Base-by-base conservation (phyloP, 305 asterid genomes). In the Fraxinus nigra region DNA sequence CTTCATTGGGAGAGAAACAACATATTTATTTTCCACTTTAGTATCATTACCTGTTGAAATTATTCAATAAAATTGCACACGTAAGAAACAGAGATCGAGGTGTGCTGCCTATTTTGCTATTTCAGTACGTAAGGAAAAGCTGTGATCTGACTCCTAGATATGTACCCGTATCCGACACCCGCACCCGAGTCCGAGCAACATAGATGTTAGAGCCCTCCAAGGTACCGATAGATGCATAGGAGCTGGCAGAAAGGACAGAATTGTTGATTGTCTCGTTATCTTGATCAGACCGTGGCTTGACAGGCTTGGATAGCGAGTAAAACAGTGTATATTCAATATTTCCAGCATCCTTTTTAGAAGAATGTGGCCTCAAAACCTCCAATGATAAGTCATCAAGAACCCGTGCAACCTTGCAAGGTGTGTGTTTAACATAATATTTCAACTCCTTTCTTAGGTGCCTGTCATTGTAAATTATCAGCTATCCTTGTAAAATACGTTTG, bases 331-430 rank as follows among this genome's bases (percentile, higher is more conserved):
- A 85, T 83, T 91, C 92, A 18, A 81, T 43, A 65, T 5, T 61
- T 7, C 82, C 87, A 48, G 79, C 83, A 28, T 85, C 91, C 56
- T 81, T 87, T 46, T 81, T 84, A 20, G 87, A 79, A 83, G 40
- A 72, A 81, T 83, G 78, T 56, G 88, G 77, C 87, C 93, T 89
- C 85, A 89, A 78, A 81, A 91, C 79, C 72, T 86, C 84, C 75
- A 91, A 38, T 35, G 89, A 80, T 69, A 87, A 87, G 86, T 91
- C 83, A 79, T 93, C 93, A 35, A 75, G 92, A 63, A 88, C 61
- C 76, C 89, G 43, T 59, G 92, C 96, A 46, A 91, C 87, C 89
- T 93, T 93, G 90, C 93, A 87, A 51, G 97, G 91, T 75, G 90
- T 83, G 65, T 91, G 89, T 77, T 89, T 88, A 46, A 90, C 90